These are phyloP conservation scores for Cryoendolithus antarcticus DNA, from an alignment of 2,329 filamentous ascomycete species.

Conservation along the genomic window DNA sequence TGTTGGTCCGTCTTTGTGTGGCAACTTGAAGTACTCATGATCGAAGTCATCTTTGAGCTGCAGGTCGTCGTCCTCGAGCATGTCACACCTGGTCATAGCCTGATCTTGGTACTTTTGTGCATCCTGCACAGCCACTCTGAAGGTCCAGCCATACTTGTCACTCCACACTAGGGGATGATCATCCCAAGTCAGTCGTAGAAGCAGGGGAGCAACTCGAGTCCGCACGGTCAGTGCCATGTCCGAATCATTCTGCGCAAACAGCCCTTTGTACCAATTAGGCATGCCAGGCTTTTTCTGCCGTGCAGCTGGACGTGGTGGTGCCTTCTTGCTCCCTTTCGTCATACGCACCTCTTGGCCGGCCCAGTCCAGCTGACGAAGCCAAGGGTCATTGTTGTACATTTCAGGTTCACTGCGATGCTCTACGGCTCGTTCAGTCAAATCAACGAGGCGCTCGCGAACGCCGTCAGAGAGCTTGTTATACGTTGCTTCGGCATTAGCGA, in stretches of 20 bases:
- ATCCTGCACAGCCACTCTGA: conserved; percentile 56
- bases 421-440: conserved; percentile 64
- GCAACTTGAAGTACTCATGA: conserved; percentile 77
- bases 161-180: conserved; percentile 86
- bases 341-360: conserved; percentile 82
- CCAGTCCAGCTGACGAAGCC: conserved; percentile 92
- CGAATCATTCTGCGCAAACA: conserved; percentile 58
- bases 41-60: conserved; percentile 52
- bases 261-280: conserved; percentile 91
- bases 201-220: conserved; percentile 72
- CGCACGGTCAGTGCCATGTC: conserved; percentile 72
- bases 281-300: conserved; percentile 89
- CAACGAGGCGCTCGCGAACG: conserved; percentile 63
- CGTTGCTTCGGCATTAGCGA: conserved; percentile 70
- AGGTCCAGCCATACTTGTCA: conserved; percentile 85
- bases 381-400: conserved; percentile 68
- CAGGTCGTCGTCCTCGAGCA: conserved; percentile 60
- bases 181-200: conserved; percentile 80
- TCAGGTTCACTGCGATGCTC: conserved; percentile 57
- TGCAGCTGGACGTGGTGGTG: conserved; percentile 59
- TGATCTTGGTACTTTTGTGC: conserved; percentile 54
- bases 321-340: conserved; percentile 83
- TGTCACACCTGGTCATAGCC: conserved; percentile 62
- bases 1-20: conserved; percentile 85
- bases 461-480: conserved; percentile 65